Base-by-base conservation (phyloP, 768 basidiomycete species). In the Leucocoprinus sp. region DNA sequence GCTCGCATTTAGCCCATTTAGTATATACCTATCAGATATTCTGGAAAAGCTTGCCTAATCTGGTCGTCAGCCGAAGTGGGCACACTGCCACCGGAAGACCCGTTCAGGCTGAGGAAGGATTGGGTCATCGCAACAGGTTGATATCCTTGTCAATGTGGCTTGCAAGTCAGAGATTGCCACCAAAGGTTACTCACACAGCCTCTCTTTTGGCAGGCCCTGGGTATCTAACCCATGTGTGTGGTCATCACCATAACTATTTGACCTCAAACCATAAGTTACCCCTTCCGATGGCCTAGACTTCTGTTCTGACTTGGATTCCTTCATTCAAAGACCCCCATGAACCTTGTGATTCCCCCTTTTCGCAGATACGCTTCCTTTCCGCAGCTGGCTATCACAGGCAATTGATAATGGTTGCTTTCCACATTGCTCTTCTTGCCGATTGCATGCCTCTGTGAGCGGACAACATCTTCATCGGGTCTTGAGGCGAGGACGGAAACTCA, bases 251-350 rank as follows among this genome's bases (percentile, higher is more conserved):
- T 40, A 29, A 35, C n/a, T 12, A 36, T 36, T 41, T 19, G 31
- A 33, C 46, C 33, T 42, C 39, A 5, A 41, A 36, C 33, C 24
- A 48, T 41, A 48, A 26, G n/a, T n/a, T n/a, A n/a, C 38, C 17
- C 40, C 40, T 27, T 42, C 46, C 46, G 40, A 39, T 48, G 40
- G 40, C 46, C 34, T 35, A 48, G 46, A 33, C 46, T 42, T 48
- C 39, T 28, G 39, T 48, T 48, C 34, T 23, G n/a, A 23, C 9
- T 29, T 42, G 31, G 8, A 35, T 27, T 28, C 36, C 37, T 34
- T 14, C 38, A 27, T 48, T 18, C 46, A 39, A 35, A 34, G 23
- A 18, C 19, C 22, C 37, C 37, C 21, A 27, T 14, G 17, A 31
- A 15, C 38, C 29, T 35, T 24, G 28, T 47, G 43, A 19, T 37